Base-by-base conservation (phyloP, 495 filamentous ascomycete species). In the Echria macrotheca region DNA sequence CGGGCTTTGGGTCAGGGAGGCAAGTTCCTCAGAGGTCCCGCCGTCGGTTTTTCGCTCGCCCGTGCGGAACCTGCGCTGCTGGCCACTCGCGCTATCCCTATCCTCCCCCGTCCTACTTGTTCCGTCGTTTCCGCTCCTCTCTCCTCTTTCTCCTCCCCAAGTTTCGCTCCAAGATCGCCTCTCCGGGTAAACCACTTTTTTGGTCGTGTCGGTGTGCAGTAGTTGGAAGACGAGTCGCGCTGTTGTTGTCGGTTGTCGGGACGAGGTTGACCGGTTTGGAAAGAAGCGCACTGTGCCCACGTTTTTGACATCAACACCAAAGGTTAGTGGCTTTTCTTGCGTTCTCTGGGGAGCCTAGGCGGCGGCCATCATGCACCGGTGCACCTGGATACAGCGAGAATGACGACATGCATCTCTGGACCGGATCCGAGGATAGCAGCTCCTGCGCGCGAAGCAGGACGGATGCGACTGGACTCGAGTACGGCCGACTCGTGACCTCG, bases 121-220 rank as follows among this genome's bases (percentile, higher is more conserved):
- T 48, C 61, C 57, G 52, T 57, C 54, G 32, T 32, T 58, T 56
- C 61, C 59, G 55, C 53, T 42, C 51, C 31, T 55, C 53, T 49
- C 51, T 61, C 41, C 43, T 50, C 52, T 48, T 54, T 38, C 42
- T 43, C 49, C 54, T 40, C 38, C 52, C 35, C 47, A 49, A 55
- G 44, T 44, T 53, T 53, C 41, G 44, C 49, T 47, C 45, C 47
- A 53, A 49, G 42, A 46, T 43, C 52, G 31, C 52, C 36, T 52
- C 35, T 45, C 33, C 45, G 48, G 46, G 33, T 49, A 19, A 36
- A 41, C 49, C 46, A 53, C 44, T 47, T 35, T 49, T 50, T 51
- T 49, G 64, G 64, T 60, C 43, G 64, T 63, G 64, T 65, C 55
- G 64, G 60, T 47, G 64, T n/a, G n/a, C n/a, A 19, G 46, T 44